Evolutionary conservation across 352 stramenopile genomes (phyloP).

Genomic region (Phytophthora palmivora): DNA sequence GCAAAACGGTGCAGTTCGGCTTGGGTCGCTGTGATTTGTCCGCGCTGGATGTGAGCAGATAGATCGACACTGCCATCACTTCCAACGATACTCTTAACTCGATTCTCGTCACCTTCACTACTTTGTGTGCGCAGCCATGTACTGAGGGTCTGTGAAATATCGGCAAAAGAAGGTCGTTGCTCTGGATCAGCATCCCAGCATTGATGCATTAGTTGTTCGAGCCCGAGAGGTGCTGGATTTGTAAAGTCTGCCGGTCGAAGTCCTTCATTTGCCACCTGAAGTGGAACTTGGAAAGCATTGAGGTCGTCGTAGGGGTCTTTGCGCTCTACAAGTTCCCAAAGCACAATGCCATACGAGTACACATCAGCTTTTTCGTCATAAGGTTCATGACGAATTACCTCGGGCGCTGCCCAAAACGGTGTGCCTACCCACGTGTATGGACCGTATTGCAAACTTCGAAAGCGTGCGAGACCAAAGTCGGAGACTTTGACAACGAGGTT

Average conservation of each 20-base stretch:
- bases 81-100: slow-evolving; percentile 17
- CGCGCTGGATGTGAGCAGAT: slow-evolving; percentile 60
- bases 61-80: slow-evolving; percentile 46
- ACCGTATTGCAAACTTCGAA: slow-evolving; percentile 44
- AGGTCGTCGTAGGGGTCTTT: slow-evolving; percentile 76
- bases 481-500: slow-evolving; percentile 81
- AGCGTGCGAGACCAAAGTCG: slow-evolving; percentile 78
- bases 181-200: slow-evolving; percentile 79
- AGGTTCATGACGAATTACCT: slow-evolving; percentile 79
- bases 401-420: slow-evolving; percentile 78
- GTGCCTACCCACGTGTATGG: slow-evolving; percentile 82
- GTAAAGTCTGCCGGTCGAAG: slow-evolving; percentile 60
- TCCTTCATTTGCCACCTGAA: slow-evolving; percentile 75
- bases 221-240: slow-evolving; percentile 54
- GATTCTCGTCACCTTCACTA: slow-evolving; percentile 19
- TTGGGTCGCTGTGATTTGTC: slow-evolving; percentile 50
- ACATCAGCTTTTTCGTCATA: slow-evolving; percentile 84
- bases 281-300: slow-evolving; percentile 80
- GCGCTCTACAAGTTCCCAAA: slow-evolving; percentile 81
- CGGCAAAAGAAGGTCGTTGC: slow-evolving; percentile 65
- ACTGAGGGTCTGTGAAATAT: slow-evolving; percentile 66
- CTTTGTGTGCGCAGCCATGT: slow-evolving; percentile 53
- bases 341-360: slow-evolving; percentile 78
- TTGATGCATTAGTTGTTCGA: slow-evolving; percentile 78
- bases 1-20: slow-evolving; percentile 67